Evolutionary conservation across 495 filamentous ascomycete species (phyloP).

Genomic region (Xylaria acuta): DNA sequence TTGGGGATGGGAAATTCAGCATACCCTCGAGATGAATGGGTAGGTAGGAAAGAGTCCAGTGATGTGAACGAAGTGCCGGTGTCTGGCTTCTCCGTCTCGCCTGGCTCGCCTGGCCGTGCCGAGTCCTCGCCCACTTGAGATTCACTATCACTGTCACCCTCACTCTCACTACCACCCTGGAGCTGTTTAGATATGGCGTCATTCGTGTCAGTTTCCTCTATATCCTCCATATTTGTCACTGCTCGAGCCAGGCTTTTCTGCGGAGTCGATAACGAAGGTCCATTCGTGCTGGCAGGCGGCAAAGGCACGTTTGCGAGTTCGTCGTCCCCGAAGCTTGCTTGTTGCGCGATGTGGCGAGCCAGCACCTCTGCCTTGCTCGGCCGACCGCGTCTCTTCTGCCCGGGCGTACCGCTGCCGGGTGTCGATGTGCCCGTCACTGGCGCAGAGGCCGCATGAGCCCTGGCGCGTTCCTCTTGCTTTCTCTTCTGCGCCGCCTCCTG

Average conservation of each 20-base stretch:
- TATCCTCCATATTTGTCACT: slow-evolving; percentile 31
- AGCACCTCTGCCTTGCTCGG: slow-evolving; percentile 40
- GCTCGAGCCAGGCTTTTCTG: slow-evolving; percentile 30
- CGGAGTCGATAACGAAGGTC: slow-evolving; percentile 42
- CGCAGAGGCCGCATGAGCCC: slow-evolving; percentile 15
- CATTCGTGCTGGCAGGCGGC: slow-evolving; percentile 28
- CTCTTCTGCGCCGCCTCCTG: slow-evolving; percentile 23
- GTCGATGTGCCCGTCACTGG: slow-evolving; percentile 18
- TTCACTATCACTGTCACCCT: not conserved
- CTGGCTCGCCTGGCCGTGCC: slow-evolving; percentile 8
- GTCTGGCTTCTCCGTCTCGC: not conserved
- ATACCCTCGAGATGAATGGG: slow-evolving; percentile 22
- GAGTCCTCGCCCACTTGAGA: slow-evolving; percentile 17
- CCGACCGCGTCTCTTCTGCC: slow-evolving; percentile 31
- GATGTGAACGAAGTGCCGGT: not conserved
- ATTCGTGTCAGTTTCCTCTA: slow-evolving; percentile 32
- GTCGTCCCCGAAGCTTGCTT: slow-evolving; percentile 25
- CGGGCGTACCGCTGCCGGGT: not conserved
- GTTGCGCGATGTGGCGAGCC: slow-evolving; percentile 30
- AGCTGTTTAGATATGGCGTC: slow-evolving; percentile 35
- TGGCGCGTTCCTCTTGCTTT: slow-evolving; percentile 26
- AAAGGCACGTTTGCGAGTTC: slow-evolving; percentile 30
- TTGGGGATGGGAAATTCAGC: slow-evolving; percentile 18
- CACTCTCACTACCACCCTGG: slow-evolving; percentile 22
- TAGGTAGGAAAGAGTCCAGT: slow-evolving; percentile 12